Base-by-base conservation (phyloP, 1,139 yeast genomes). In the Lodderomyces elongisporus region DNA sequence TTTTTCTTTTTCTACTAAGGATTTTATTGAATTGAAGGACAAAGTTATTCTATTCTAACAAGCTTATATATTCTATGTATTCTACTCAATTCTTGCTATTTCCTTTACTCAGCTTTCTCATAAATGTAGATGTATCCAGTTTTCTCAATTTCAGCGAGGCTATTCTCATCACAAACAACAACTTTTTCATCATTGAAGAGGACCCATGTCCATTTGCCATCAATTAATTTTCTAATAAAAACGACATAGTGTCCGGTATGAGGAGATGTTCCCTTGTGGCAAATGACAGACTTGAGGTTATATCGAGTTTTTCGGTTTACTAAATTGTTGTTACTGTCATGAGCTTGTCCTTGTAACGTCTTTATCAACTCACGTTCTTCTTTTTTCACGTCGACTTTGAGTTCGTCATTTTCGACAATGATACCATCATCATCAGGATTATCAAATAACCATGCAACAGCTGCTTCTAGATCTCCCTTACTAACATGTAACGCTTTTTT, bases 221-320 rank as follows among this genome's bases (percentile, higher is more conserved):
- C 66, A 1, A 67, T 57, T 0, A 53, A 36, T 21, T 52, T 46
- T 43, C 74, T 74, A 30, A 88, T 67, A 49, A 84, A 91, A 1
- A 83, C 89, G 26, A 93, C 97, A 54, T 91, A 91, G 56, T 91
- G 99, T 0, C 98, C 98, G 0, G 96, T 87, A 42, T 91, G 96
- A 1, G 91, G 85, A 14, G 96, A 85, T 1, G 82, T 70, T 8
- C 99, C 99, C 55, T 91, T 91, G 56, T 91, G 99, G 52, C 97
- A 89, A 15, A 91, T 72, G 7, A 87, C 85, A 0, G 87, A 85
- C 35, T 75, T 70, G 29, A 91, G 59, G 48, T 51, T 84, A 91
- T 5, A 32, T 15, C 8, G n/a, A 16, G 5, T 17, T 15, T 10
- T 21, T n/a, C n/a, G n/a, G n/a, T n/a, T n/a, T n/a, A n/a, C n/a